Percentiles rank a stretch among this genome's conserved stretches.
phyloP scores from a whole-genome alignment of 2,329 filamentous ascomycete species.

The Colletotrichum trifolii region DNA sequence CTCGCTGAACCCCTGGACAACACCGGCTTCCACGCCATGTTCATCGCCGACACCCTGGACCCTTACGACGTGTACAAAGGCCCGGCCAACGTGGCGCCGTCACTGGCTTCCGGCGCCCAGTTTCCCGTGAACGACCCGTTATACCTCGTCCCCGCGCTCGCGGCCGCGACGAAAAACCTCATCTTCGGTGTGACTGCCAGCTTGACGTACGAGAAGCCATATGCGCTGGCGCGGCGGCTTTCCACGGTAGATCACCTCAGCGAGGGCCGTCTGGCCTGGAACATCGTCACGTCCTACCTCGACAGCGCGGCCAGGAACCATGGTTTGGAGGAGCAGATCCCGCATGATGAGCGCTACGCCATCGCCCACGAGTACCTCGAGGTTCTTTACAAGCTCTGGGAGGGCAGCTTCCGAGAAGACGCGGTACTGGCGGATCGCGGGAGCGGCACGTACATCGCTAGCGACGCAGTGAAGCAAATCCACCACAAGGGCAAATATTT shows the following conservation, averaged over 20 bases:
- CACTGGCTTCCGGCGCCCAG: conserved; percentile 71
- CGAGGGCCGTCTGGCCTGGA: conserved; percentile 63
- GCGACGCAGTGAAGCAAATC: conserved; percentile 67
- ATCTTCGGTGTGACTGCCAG: conserved; percentile 75
- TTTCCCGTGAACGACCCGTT: conserved; percentile 79
- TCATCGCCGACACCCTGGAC: conserved; percentile 56
- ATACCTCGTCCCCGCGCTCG: conserved; percentile 72
- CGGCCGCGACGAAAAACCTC: conserved; percentile 73
- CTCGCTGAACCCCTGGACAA: conserved; percentile 50
- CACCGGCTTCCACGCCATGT: conserved; percentile 52
- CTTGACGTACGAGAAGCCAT: conserved; percentile 77
- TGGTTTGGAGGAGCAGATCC: conserved; percentile 64
- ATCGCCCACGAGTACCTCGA: conserved; percentile 70
- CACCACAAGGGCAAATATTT: conserved; percentile 71
- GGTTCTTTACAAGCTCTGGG: conserved; percentile 70
- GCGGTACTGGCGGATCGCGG: conserved; percentile 67
- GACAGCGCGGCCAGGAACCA: conserved; percentile 74
- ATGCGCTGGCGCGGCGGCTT: conserved; percentile 72
- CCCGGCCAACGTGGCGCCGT: conserved; percentile 60
- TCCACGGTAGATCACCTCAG: conserved; percentile 76
- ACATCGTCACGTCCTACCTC: conserved; percentile 75
- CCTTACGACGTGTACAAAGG: conserved; percentile 78
- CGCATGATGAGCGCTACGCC: conserved; percentile 63
- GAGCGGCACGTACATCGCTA: conserved; percentile 58
- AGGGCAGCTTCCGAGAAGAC: conserved; percentile 58